Evolutionary conservation across 371 early-diverging fungal species (phyloP), one percentile per base, ranked within the genome.

Genomic region (Saksenaea vasiformis): DNA sequence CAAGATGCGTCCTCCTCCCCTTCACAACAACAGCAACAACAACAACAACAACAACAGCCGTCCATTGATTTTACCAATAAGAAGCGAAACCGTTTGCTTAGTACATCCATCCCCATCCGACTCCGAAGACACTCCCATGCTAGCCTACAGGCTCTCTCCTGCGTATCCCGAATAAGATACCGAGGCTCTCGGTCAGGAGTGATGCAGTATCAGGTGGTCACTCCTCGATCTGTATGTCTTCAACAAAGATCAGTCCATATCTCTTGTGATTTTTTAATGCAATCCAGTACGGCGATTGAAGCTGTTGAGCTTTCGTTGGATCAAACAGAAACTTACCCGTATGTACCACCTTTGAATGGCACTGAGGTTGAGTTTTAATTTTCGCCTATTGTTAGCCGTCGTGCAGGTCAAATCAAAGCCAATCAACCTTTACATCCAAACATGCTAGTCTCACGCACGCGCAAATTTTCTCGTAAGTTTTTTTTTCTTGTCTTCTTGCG

Each of bases 291-390:
- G 2, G 34, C 8, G 2, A 58, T 74, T 53, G 56, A 47, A 10
- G 38, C 36, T 1, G 31, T 77, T 2, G 67, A 64, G 19, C 53
- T 59, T 3, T 68, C 60, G 31, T 27, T 77, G 28, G 74, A 74
- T 27, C 78, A 77, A 53, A 44, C 41, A 17, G 74, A 74, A 54
- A 55, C 15, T 0, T 77, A 72, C 43, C 74, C 78, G 78, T 74
- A 74, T 66, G 69, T 64, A 15, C 35, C 14, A 24, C 7, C n/a
- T n/a, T 17, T 28, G 51, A 41, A 19, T 13, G 19, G 15, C 39
- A 0, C 13, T 36, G 37, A 13, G 4, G 2, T 3, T 2, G 26
- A 11, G 13, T 56, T 35, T 56, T 0, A 31, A 10, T 19, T 17
- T 31, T 11, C 14, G 3, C 4, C 17, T 14, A 11, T 22, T 17